Percentiles rank a stretch among this genome's conserved stretches.
Evolutionary conservation across 164 flowering plant species (phyloP).

Genomic region (Nymphaea thermarum): DNA sequence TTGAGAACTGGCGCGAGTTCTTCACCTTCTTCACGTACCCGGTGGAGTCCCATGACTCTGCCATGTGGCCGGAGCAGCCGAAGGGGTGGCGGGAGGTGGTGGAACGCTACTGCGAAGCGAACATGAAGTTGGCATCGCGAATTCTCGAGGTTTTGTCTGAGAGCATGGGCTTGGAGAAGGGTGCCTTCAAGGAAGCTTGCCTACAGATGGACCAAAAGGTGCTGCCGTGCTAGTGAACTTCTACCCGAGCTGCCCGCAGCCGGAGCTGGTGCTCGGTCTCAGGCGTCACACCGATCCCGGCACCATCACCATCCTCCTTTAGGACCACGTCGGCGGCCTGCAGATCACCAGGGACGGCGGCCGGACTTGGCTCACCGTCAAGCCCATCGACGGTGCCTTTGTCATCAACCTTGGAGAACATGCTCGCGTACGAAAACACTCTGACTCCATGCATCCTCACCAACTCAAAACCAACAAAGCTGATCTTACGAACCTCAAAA

Average conservation of each 20-base stretch:
- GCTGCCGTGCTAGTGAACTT: conserved; percentile 3
- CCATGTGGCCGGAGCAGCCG: conserved; percentile 87
- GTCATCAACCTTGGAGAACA: conserved; percentile 8
- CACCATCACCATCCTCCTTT: conserved; percentile 6
- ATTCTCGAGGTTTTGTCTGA: conserved; percentile 6
- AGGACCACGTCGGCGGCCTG: conserved; percentile 8
- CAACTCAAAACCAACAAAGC: not conserved
- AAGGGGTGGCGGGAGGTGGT: conserved; percentile 41
- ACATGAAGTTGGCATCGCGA: conserved; percentile 4
- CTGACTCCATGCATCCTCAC: not conserved
- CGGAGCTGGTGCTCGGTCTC: conserved; percentile 4
- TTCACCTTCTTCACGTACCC: conserved; percentile 86
- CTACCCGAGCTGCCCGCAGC: conserved; percentile 8
- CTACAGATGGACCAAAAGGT: conserved; percentile 5
- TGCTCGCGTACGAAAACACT: not conserved
- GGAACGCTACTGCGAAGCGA: conserved; percentile 4
- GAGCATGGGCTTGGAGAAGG: conserved; percentile 4
- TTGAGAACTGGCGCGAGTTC: conserved; percentile 76
- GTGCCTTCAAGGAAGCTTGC: conserved; percentile 4
- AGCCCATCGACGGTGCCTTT: conserved; percentile 7
- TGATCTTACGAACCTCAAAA: too few relatives aligned
- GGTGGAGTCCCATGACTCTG: conserved; percentile 42
- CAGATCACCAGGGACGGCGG: conserved; percentile 6
- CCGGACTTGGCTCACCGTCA: conserved; percentile 4
- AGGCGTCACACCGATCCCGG: conserved; percentile 8